Conservation (phyloP, 1,139 yeast genomes). For the Magnusiomyces tetraspermus region DNA sequence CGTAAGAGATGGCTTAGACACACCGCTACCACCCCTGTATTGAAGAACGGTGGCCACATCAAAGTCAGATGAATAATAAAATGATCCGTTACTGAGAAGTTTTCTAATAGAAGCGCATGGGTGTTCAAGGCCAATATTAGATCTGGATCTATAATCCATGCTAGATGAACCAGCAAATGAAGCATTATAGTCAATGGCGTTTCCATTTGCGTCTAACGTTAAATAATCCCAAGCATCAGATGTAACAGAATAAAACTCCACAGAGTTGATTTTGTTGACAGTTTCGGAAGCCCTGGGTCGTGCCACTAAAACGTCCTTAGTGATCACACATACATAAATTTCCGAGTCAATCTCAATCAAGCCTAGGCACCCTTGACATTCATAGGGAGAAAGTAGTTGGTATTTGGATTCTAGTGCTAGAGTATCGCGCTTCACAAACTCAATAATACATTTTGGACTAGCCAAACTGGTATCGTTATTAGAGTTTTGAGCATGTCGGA, state of each 20-base stretch:
- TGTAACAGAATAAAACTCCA: constrained; percentile 74
- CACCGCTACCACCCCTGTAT: constrained; percentile 35
- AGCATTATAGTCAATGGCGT: constrained; percentile 35
- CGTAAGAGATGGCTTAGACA: constrained; percentile 33
- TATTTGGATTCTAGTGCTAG: constrained; percentile 25
- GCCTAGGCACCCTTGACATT: constrained; percentile 77
- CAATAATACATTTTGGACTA: constrained; percentile 30
- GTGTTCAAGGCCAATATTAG: constrained; percentile 41
- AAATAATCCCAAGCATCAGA: constrained; percentile 71
- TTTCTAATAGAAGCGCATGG: constrained; percentile 79
- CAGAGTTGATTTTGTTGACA: constrained; percentile 69
- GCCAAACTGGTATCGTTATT: constrained; percentile 10
- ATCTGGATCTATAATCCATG: constrained; percentile 19
- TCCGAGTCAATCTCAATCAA: constrained; percentile 59
- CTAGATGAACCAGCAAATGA: constrained; percentile 19
- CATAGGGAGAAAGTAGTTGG: constrained; percentile 42
- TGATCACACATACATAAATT: constrained; percentile 68
- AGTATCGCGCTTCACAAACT: constrained; percentile 29
- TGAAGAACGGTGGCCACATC: constrained; percentile 82
- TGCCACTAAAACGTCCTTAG: constrained; percentile 72
- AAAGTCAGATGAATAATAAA: constrained; percentile 84
- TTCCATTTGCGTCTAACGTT: constrained; percentile 56
- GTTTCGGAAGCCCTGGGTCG: constrained; percentile 70
- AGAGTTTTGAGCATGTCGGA: constrained; percentile 25
- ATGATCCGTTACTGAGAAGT: constrained; percentile 75